These are phyloP conservation scores for Talaromyces islandicus DNA, from an alignment of 2,329 filamentous ascomycete genomes.

Conservation along the genomic window DNA sequence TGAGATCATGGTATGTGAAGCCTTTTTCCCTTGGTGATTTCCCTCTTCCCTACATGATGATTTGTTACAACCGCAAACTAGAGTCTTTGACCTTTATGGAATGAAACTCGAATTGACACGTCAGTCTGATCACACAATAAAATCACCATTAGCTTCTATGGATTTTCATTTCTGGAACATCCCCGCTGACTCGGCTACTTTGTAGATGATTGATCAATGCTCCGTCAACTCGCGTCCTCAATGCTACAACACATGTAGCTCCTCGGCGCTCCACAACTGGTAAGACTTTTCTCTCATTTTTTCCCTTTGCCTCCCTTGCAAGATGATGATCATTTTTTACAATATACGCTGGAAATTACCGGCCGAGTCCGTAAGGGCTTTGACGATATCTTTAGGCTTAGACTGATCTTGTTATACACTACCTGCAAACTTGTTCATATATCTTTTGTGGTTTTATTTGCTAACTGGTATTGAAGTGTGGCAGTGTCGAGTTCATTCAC, in stretches of 20 bases:
- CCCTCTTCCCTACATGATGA: conserved; percentile 57
- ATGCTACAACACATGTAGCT: neutral
- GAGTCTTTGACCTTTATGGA: conserved; percentile 86
- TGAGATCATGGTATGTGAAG: conserved; percentile 7
- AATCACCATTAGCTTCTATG: neutral
- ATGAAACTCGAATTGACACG: conserved; percentile 83
- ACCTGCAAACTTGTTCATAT: conserved; percentile 1
- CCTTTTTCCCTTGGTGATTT: conserved; percentile 9
- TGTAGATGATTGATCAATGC: neutral
- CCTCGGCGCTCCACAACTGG: conserved; percentile 12
- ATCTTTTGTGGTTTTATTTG: neutral
- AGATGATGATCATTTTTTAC: conserved; percentile 57
- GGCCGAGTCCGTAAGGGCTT: conserved; percentile 65
- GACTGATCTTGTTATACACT: conserved; percentile 53
- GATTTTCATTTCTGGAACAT: neutral
- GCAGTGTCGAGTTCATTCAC: neutral
- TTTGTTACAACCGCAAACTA: conserved; percentile 79
- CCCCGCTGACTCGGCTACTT: neutral
- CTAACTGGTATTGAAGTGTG: neutral
- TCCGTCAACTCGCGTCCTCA: neutral
- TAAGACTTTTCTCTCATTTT: conserved; percentile 11
- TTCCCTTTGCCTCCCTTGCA: neutral
- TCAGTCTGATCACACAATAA: conserved; percentile 68
- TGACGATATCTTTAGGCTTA: conserved; percentile 73
- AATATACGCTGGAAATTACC: conserved; percentile 93